Conservation (phyloP, 2,329 filamentous ascomycete species). For the Ophiosphaerella korrae region DNA sequence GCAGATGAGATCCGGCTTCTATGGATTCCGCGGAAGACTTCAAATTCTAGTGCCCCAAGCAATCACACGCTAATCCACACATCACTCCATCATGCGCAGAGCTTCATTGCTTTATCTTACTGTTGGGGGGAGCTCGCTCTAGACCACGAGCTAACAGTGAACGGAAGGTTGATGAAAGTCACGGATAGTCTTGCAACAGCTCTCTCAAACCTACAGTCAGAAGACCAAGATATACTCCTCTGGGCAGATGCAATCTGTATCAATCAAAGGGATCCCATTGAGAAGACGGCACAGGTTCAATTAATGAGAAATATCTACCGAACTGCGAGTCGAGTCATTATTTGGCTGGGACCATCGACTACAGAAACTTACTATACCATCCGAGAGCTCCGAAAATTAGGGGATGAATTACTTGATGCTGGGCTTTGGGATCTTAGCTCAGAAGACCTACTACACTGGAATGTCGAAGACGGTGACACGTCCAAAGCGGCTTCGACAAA, state of each 20-base stretch:
- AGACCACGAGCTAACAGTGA: not conserved
- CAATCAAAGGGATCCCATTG: conserved; percentile 3
- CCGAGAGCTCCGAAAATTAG: conserved; percentile 7
- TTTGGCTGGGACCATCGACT: conserved; percentile 14
- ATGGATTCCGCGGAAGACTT: not conserved
- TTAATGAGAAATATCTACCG: conserved; percentile 14
- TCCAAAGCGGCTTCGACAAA: conserved; percentile 1
- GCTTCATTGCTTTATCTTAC: conserved; percentile 10
- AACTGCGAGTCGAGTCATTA: conserved; percentile 2
- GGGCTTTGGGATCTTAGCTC: conserved; percentile 3
- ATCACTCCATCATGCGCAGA: not conserved
- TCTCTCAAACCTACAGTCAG: not conserved
- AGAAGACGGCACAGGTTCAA: conserved; percentile 12
- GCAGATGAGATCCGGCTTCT: conserved; percentile 6
- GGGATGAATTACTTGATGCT: not conserved
- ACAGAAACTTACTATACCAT: conserved; percentile 2
- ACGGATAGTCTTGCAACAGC: conserved; percentile 10
- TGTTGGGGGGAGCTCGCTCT: conserved; percentile 5
- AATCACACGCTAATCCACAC: conserved; percentile 1
- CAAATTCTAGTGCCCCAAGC: not conserved
- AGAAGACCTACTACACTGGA: conserved; percentile 3
- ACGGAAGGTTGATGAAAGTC: conserved; percentile 1
- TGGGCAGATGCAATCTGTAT: conserved; percentile 19
- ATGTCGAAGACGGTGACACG: not conserved
- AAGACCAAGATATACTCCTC: not conserved